A percentile compares a stretch with the other conserved stretches of the same genome.
These are phyloP conservation scores for Sporobolomyces phaffii DNA, from an alignment of 768 basidiomycete genomes.

Conservation along the genomic window DNA sequence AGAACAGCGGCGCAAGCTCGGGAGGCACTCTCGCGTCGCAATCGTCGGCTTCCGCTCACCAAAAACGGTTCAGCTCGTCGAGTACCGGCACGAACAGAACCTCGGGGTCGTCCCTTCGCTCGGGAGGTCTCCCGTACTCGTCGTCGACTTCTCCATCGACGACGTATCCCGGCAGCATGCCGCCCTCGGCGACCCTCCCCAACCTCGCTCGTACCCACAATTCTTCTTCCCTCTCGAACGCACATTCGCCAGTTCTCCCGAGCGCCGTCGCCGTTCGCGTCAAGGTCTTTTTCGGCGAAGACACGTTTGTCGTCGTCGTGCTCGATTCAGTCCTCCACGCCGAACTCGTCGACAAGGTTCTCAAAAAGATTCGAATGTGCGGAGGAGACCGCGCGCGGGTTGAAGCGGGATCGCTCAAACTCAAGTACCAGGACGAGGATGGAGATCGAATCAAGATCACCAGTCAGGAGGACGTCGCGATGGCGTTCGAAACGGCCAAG, in stretches of 20 bases:
- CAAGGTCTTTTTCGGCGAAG: slow-evolving; percentile 90
- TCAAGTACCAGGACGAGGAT: slow-evolving; percentile 85
- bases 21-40: slow-evolving; percentile 37
- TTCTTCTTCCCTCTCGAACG: background rate
- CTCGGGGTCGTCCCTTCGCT: slow-evolving; percentile 37
- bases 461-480: slow-evolving; percentile 86
- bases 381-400: slow-evolving; percentile 74
- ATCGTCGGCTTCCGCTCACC: slow-evolving; percentile 24
- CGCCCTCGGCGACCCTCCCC: slow-evolving; percentile 12
- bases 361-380: slow-evolving; percentile 85
- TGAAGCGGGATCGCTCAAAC: slow-evolving; percentile 24
- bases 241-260: background rate
- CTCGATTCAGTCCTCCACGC: slow-evolving; percentile 68
- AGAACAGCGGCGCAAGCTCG: slow-evolving; percentile 28
- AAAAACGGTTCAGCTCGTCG: slow-evolving; percentile 37
- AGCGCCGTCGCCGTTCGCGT: slow-evolving; percentile 61
- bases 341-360: slow-evolving; percentile 81
- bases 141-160: slow-evolving; percentile 28
- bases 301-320: slow-evolving; percentile 91
- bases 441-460: slow-evolving; percentile 82
- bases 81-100: slow-evolving; percentile 40
- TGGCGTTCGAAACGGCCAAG: slow-evolving; percentile 65
- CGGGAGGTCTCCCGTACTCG: slow-evolving; percentile 31
- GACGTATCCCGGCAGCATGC: slow-evolving; percentile 6
- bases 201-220: background rate